Base-by-base conservation (phyloP, 176 grass and related monocot species). In the Musa beccarii region DNA sequence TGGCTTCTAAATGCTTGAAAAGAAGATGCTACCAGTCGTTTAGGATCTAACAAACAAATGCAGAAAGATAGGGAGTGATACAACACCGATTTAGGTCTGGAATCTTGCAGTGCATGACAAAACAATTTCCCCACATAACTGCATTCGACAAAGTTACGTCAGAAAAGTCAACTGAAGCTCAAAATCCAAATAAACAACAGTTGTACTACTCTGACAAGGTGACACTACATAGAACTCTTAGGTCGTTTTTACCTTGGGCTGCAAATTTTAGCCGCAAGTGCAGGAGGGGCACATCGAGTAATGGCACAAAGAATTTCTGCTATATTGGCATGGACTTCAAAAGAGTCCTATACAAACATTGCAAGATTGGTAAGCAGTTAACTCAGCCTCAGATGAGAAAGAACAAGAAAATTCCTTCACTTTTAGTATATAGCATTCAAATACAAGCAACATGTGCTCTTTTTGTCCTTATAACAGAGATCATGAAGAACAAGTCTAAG, bases 1-100 rank as follows among this genome's bases (percentile, higher is more conserved):
- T 94, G 92, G 75, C 96, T 99, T 87, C 96, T 82, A 76, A 94
- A 99, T 84, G 88, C 88, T 69, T 99, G 88, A 82, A 91, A 98
- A 22, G 95, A 93, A 78, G 95, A 89, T 54, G 90, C 89, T 79
- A 90, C 84, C 34, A 99, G 79, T 76, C 91, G 89, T 74, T 99
- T 99, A 59, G 95, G 96, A 84, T 94, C 96, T 81, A 94, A 74
- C 72, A 99, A 82, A 51, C 90, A 94, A 87, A 94, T 94, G 80
- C 88, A 99, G 22, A 99, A 91, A 76, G 95, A 99, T 28, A 99
- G 83, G 19, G 90, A 90, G 82, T 99, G 88, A 83, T 94, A 88
- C 2, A 94, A 83, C 73, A 99, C 90, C 16, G 95, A 99, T 75
- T 84, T 99, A 68, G 91, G 96, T 65, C 91, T 89, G 54, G 88